Conservation (phyloP, 805 yeast genomes). For the Lipomyces spencermartinsiae region DNA sequence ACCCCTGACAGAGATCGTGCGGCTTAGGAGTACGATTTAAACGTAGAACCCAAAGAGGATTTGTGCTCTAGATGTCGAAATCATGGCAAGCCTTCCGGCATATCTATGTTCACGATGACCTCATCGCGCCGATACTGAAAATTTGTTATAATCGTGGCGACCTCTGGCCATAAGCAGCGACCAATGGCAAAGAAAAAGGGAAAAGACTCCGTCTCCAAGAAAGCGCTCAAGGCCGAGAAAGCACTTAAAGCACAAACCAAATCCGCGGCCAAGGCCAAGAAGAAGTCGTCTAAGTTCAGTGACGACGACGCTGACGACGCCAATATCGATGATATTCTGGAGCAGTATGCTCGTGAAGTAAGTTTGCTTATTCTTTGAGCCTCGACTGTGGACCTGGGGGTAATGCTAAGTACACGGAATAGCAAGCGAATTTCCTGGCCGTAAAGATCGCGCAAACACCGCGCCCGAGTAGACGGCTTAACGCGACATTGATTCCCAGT, state of each 20-base stretch:
- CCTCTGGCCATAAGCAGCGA: neutral
- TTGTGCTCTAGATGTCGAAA: neutral
- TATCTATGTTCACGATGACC: neutral
- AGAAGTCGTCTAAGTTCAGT: slow-evolving; percentile 72
- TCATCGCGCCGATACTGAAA: neutral
- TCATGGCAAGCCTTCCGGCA: neutral
- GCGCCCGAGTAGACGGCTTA: slow-evolving; percentile 73
- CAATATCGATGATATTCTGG: slow-evolving; percentile 83
- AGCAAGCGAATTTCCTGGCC: slow-evolving; percentile 80
- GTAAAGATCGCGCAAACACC: slow-evolving; percentile 61
- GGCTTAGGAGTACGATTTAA: neutral
- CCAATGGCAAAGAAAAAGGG: slow-evolving; percentile 90
- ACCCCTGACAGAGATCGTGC: neutral
- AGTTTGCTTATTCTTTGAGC: neutral
- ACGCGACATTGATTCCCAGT: slow-evolving; percentile 74
- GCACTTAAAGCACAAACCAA: slow-evolving; percentile 75
- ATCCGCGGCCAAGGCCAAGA: slow-evolving; percentile 75
- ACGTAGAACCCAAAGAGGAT: neutral
- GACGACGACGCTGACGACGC: slow-evolving; percentile 77
- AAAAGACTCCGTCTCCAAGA: slow-evolving; percentile 82
- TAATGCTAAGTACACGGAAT: slow-evolving; percentile 40
- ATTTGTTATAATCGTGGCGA: neutral
- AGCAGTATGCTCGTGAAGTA: slow-evolving; percentile 63
- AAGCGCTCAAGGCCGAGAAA: slow-evolving; percentile 85
- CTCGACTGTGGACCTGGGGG: neutral